Evolutionary conservation across 345 rosid species (phyloP).

Genomic region (Populus deltoides): DNA sequence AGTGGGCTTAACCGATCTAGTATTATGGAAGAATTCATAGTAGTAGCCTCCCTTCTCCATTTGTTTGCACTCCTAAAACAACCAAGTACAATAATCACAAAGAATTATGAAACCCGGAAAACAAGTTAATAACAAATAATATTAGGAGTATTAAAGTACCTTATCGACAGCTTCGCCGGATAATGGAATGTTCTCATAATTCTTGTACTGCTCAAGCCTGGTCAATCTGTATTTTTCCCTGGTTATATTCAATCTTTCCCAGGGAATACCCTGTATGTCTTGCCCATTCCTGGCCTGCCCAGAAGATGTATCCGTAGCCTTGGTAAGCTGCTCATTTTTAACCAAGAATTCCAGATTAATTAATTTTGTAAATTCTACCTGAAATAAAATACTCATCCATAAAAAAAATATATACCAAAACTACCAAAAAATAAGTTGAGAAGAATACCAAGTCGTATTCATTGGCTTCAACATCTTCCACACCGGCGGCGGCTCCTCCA

Average conservation of each 20-base stretch:
- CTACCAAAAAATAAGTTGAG: background rate
- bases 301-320: constrained; percentile 66
- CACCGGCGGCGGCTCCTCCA: background rate
- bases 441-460: constrained; percentile 14
- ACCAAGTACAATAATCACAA: background rate
- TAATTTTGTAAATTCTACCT: too few species aligned
- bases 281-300: constrained; percentile 80
- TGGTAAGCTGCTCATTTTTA: constrained; percentile 14
- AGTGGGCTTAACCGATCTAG: constrained; percentile 55
- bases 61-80: constrained; percentile 37
- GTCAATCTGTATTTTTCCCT: constrained; percentile 83
- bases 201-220: constrained; percentile 89
- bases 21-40: constrained; percentile 45
- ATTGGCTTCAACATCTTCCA: constrained; percentile 9
- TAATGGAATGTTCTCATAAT: constrained; percentile 74
- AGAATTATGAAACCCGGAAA: background rate
- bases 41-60: constrained; percentile 40
- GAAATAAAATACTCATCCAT: background rate
- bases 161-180: constrained; percentile 70
- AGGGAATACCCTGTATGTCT: constrained; percentile 96
- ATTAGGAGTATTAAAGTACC: constrained; percentile 30
- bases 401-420: background rate
- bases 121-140: background rate
- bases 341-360: background rate
- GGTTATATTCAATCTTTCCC: constrained; percentile 85